Base-by-base conservation (phyloP, 2,329 filamentous ascomycete genomes). In the Aspergillus sp. region DNA sequence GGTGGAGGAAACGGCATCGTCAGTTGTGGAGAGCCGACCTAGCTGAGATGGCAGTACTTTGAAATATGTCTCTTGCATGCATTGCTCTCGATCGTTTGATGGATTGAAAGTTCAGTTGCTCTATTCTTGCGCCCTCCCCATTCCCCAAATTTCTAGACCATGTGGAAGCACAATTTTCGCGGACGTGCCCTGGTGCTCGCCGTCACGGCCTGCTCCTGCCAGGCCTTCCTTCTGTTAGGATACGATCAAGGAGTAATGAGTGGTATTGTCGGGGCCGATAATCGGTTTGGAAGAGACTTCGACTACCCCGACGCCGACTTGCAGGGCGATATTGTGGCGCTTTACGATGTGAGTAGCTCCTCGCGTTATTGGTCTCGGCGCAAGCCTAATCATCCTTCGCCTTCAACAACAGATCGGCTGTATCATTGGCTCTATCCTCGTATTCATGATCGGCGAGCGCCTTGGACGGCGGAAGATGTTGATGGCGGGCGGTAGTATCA, bases 401-500 rank as follows among this genome's bases (percentile, higher is more conserved):
- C n/a, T 35, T 13, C 3, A 4, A 4, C 4, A 4, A 4, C 11
- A 41, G 38, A 41, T 47, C 3, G 45, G 45, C 4, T 47, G 45
- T 19, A 40, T 47, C 20, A 17, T 47, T 26, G 45, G 45, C 8
- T 36, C 45, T 9, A 47, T 47, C 11, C 33, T 41, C 13, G 45
- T 38, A n/a, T 47, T 47, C 13, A 24, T 38, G 10, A 41, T 47
- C 35, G 35, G 45, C n/a, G 45, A 47, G 14, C 35, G 35, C 16
- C 17, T 47, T 2, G 45, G 45, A 10, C 45, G 45, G 13, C 35
- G 38, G 13, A 41, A 11, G n/a, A 24, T 26, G 14, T 20, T 40
- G 13, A 13, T 47, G 19, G 20, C 19, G 4, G 45, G 45, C 14
- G 38, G 33, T 5, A 16, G 33, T 4, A 20, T 47, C 22, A 47